Conservation (phyloP, 306 rosid species). For the Quillaja saponaria region DNA sequence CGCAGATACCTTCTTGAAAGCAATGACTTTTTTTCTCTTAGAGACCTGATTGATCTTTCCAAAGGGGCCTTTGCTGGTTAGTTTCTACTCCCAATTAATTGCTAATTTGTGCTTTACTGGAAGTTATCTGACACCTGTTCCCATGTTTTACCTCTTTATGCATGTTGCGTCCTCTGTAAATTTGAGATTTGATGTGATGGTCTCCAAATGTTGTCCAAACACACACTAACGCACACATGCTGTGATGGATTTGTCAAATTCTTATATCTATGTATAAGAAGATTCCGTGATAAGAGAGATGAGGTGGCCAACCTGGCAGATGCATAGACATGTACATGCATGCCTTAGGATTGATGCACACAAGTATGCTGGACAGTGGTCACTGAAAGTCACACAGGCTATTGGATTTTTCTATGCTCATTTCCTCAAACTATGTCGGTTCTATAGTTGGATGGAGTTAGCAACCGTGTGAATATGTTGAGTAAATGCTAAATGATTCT, state of each 20-base stretch:
- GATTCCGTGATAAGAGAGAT: no score
- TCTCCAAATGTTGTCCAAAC: conserved; percentile 7
- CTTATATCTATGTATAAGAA: no score
- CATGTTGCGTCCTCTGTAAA: conserved; percentile 4
- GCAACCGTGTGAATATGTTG: not conserved
- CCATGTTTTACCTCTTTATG: conserved; percentile 15
- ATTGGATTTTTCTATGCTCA: not conserved
- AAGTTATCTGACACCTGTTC: conserved; percentile 16
- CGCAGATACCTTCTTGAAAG: conserved; percentile 87
- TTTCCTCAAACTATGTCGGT: no score
- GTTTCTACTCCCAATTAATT: conserved; percentile 32
- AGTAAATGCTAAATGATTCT: not conserved
- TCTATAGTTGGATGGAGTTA: not conserved
- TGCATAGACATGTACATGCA: conserved; percentile 9
- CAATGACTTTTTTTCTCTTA: conserved; percentile 94
- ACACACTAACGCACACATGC: not conserved
- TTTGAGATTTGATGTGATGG: conserved; percentile 26
- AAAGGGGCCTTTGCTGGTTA: conserved; percentile 96
- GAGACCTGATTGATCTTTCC: conserved; percentile 97
- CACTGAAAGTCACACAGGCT: not conserved
- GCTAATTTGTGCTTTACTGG: conserved; percentile 10
- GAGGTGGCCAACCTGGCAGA: no score
- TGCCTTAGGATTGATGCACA: conserved; percentile 16
- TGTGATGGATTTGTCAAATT: no score
- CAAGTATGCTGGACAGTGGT: no score